Conservation (phyloP, 2,329 filamentous ascomycete genomes). For the Neospermospora avenae region DNA sequence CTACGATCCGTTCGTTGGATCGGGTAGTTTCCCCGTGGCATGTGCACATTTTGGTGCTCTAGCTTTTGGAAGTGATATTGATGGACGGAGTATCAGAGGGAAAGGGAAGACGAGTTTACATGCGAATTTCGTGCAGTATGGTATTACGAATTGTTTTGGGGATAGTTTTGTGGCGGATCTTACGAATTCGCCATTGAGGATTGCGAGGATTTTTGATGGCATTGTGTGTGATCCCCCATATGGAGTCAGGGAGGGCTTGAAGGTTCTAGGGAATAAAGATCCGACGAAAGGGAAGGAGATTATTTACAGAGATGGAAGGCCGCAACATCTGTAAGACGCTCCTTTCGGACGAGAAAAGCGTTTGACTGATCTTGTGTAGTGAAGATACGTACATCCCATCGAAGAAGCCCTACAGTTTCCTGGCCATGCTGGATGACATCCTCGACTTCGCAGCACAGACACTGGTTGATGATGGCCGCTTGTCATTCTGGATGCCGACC, state of each 20-base stretch:
- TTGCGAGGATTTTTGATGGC: constrained; percentile 67
- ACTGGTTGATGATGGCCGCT: constrained; percentile 72
- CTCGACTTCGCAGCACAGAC: constrained; percentile 74
- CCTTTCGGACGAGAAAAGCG: too few species aligned
- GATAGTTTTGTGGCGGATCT: constrained; percentile 84
- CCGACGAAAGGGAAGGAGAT: constrained; percentile 53
- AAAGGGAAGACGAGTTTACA: constrained; percentile 48
- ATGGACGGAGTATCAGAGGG: constrained; percentile 83
- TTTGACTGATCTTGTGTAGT: constrained; percentile 34
- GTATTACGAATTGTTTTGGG: constrained; percentile 60
- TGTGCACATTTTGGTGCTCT: constrained; percentile 86
- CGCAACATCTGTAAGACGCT: constrained; percentile 60
- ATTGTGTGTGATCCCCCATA: constrained; percentile 97
- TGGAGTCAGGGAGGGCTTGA: constrained; percentile 86
- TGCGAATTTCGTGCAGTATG: constrained; percentile 85
- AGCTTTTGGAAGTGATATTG: constrained; percentile 86
- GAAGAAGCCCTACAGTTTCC: constrained; percentile 88
- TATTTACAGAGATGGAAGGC: constrained; percentile 65
- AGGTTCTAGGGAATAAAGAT: constrained; percentile 77
- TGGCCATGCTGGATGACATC: constrained; percentile 86
- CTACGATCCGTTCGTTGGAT: constrained; percentile 95
- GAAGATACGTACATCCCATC: constrained; percentile 74
- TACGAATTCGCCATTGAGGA: constrained; percentile 76
- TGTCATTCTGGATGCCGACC: constrained; percentile 98
- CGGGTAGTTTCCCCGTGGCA: constrained; percentile 87